Percentiles rank a stretch among this genome's conserved stretches.
phyloP scores from a whole-genome alignment of 1,284 basidiomycete genomes.

The Tilletia setariae region DNA sequence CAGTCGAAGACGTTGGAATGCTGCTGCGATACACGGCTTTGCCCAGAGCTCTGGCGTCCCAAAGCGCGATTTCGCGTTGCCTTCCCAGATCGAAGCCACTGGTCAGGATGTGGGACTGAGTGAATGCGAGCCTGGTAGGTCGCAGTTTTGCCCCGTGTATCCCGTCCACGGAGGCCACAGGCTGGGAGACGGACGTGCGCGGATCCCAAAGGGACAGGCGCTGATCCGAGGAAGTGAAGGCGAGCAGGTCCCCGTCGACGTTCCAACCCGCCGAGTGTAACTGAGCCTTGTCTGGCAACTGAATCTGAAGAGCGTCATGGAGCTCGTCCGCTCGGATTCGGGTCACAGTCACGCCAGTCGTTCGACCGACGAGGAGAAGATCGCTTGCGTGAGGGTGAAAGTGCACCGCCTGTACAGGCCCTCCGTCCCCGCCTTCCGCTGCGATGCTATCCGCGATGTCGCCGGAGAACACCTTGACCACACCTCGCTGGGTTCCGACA shows the following conservation, averaged over 20 bases:
- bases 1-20: constrained; percentile 9
- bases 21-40: not conserved
- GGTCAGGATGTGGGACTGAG: constrained; percentile 7
- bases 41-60: constrained; percentile 10
- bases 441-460: not conserved
- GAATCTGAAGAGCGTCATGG: not conserved
- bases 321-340: not conserved
- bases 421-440: not conserved
- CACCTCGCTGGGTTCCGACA: constrained; percentile 9
- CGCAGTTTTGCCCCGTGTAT: constrained; percentile 14
- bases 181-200: not conserved
- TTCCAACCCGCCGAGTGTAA: constrained; percentile 6
- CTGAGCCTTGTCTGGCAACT: not conserved
- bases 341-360: not conserved
- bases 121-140: constrained; percentile 13
- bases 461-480: not conserved
- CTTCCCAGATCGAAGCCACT: constrained; percentile 13
- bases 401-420: not conserved
- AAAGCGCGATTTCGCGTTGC: constrained; percentile 18
- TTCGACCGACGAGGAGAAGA: not conserved
- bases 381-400: constrained; percentile 6
- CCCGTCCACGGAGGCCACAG: not conserved
- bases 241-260: not conserved
- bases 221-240: constrained; percentile 1
- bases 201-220: constrained; percentile 1